Percentiles rank a stretch among this genome's conserved stretches.
These are phyloP conservation scores for Tremella yokohamensis DNA, from an alignment of 768 basidiomycete genomes.

Conservation along the genomic window DNA sequence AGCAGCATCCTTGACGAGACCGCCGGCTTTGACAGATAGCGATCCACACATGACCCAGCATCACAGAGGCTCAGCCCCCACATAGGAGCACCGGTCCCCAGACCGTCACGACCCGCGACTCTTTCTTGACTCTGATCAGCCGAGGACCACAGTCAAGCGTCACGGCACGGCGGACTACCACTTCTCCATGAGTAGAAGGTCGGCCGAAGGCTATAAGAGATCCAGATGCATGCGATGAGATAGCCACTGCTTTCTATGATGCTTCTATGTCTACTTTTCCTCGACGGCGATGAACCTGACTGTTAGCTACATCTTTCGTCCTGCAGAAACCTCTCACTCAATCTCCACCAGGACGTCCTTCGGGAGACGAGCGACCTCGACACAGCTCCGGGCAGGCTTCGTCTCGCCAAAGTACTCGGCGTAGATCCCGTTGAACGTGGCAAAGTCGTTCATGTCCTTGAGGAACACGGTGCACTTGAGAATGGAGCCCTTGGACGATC, in stretches of 20 bases:
- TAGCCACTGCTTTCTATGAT: too few relatives aligned
- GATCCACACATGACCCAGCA: too few relatives aligned
- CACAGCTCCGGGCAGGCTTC: slow-evolving; percentile 87
- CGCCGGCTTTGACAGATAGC: slow-evolving; percentile 13
- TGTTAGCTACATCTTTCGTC: neutral
- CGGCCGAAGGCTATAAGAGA: too few relatives aligned
- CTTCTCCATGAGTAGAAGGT: too few relatives aligned
- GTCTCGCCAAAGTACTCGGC: slow-evolving; percentile 79
- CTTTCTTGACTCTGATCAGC: too few relatives aligned
- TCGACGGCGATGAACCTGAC: slow-evolving; percentile 42
- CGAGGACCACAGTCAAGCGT: too few relatives aligned
- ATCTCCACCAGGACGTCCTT: slow-evolving; percentile 90
- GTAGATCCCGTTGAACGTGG: slow-evolving; percentile 74
- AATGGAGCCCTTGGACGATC: slow-evolving; percentile 72
- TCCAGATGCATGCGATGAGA: too few relatives aligned
- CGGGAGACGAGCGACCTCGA: slow-evolving; percentile 77
- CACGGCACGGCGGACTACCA: too few relatives aligned
- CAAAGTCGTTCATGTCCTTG: slow-evolving; percentile 89
- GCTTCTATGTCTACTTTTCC: slow-evolving; percentile 17
- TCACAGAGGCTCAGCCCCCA: too few relatives aligned
- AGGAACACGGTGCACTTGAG: slow-evolving; percentile 94
- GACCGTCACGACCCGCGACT: too few relatives aligned
- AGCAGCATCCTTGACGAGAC: slow-evolving; percentile 27
- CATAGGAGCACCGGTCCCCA: too few relatives aligned
- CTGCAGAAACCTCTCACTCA: slow-evolving; percentile 54